A percentile compares a stretch with the other conserved stretches of the same genome.
These are phyloP conservation scores for Curvularia verruculosa DNA, from an alignment of 2,329 filamentous ascomycete genomes.

Conservation along the genomic window DNA sequence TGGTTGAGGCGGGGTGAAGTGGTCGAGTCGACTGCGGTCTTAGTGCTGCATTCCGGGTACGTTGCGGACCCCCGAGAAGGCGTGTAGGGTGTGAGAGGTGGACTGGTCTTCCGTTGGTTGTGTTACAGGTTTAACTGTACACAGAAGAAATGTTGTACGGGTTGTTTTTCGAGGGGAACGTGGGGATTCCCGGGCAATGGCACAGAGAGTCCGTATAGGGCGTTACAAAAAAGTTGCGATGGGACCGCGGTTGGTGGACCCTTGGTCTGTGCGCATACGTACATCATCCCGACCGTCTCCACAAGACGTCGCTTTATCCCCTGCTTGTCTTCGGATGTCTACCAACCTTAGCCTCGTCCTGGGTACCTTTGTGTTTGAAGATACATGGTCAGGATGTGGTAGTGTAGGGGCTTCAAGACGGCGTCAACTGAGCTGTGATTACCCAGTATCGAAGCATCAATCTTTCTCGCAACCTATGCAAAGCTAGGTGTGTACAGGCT, in stretches of 20 bases:
- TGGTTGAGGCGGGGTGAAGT: slow-evolving; percentile 19
- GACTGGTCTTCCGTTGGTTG: neutral
- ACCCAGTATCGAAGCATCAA: neutral
- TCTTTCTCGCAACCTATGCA: neutral
- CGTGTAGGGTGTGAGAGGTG: neutral
- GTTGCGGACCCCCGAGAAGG: slow-evolving; percentile 26
- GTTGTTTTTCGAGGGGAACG: neutral
- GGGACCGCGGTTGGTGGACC: slow-evolving; percentile 12
- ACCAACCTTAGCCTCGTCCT: neutral
- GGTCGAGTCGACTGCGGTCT: slow-evolving; percentile 22
- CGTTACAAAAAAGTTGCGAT: slow-evolving; percentile 25
- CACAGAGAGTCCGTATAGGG: slow-evolving; percentile 2
- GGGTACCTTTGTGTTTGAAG: neutral
- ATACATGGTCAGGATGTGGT: neutral
- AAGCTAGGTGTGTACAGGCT: neutral
- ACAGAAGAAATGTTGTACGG: neutral
- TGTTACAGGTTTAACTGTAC: slow-evolving; percentile 2
- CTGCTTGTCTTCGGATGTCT: neutral
- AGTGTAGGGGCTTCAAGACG: neutral
- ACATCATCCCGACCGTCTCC: neutral
- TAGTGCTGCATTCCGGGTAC: slow-evolving; percentile 28
- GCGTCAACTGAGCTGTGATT: neutral
- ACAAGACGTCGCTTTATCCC: slow-evolving; percentile 2
- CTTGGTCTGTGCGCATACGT: slow-evolving; percentile 14
- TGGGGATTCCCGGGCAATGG: slow-evolving; percentile 15